phyloP scores from a whole-genome alignment of 345 rosid species.

The Nephelium lappaceum region DNA sequence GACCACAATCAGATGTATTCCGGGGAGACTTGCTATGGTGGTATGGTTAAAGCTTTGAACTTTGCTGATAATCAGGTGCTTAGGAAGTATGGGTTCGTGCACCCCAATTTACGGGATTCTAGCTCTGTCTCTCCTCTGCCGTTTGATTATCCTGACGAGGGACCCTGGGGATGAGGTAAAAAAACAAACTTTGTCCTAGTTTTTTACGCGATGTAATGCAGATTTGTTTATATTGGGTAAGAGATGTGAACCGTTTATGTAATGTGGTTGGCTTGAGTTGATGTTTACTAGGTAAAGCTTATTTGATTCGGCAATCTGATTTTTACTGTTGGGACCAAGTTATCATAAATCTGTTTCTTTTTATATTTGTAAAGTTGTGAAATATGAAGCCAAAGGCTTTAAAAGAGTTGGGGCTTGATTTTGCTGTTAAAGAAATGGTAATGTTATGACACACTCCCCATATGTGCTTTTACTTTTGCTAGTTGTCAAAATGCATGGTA shows the following conservation, averaged over 20 bases:
- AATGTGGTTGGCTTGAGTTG: too few species aligned
- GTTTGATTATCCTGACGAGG: conserved; percentile 82
- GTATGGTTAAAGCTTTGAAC: conserved; percentile 84
- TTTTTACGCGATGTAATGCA: too few species aligned
- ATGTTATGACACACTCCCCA: conserved; percentile 4
- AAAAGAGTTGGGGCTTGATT: not conserved
- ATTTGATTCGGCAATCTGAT: not conserved
- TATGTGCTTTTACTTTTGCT: not conserved
- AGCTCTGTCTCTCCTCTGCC: conserved; percentile 56
- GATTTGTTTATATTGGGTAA: too few species aligned
- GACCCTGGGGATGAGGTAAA: conserved; percentile 56
- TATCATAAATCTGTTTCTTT: not conserved
- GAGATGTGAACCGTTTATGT: too few species aligned
- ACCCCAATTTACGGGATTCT: conserved; percentile 63
- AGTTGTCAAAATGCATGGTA: conserved; percentile 5
- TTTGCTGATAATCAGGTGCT: conserved; percentile 97
- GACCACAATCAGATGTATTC: conserved; percentile 74
- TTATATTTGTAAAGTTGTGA: not conserved
- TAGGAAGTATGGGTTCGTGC: conserved; percentile 75
- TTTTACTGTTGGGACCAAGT: not conserved
- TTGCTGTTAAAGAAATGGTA: not conserved
- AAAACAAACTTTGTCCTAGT: not conserved
- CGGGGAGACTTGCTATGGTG: conserved; percentile 74
- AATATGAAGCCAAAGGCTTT: conserved; percentile 1
- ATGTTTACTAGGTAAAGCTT: not conserved